Percentiles rank a stretch among this genome's conserved stretches.
Evolutionary conservation across 2,329 filamentous ascomycete genomes (phyloP).

Genomic region (Botrytis galanthina): DNA sequence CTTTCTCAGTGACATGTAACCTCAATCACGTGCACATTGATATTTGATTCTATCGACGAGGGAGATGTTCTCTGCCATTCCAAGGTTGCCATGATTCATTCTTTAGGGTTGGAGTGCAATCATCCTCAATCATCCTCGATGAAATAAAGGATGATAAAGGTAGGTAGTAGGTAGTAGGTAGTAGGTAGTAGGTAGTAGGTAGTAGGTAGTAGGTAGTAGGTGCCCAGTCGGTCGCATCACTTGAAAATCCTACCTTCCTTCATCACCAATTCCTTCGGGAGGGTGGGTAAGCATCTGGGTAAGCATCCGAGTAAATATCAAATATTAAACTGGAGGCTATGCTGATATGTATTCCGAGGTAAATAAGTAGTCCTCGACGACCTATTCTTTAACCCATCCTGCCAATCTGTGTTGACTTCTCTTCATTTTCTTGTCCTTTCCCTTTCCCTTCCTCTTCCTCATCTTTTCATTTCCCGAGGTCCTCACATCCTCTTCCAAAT

Average conservation of each 20-base stretch:
- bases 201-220: no score
- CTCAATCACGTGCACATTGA: not conserved
- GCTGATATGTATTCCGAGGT: not conserved
- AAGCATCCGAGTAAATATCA: not conserved
- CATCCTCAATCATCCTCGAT: no score
- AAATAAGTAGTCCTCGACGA: not conserved
- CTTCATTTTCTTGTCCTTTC: no score
- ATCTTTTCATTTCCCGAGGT: not conserved
- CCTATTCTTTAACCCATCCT: not conserved
- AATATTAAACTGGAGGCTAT: not conserved
- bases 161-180: no score
- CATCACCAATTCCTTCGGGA: not conserved
- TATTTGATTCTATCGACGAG: not conserved
- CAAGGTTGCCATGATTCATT: not conserved
- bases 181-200: no score
- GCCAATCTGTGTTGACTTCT: not conserved
- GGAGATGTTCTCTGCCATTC: not conserved
- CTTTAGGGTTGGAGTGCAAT: no score
- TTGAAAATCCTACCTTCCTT: not conserved
- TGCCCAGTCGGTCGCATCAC: no score
- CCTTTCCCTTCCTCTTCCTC: not conserved
- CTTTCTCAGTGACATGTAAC: not conserved
- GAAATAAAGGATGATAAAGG: not conserved
- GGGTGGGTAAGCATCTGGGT: not conserved
- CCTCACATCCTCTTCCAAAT: no score